Base-by-base conservation (phyloP, 192 early-diverging fungal genomes). In the Pilobolus umbonatus region DNA sequence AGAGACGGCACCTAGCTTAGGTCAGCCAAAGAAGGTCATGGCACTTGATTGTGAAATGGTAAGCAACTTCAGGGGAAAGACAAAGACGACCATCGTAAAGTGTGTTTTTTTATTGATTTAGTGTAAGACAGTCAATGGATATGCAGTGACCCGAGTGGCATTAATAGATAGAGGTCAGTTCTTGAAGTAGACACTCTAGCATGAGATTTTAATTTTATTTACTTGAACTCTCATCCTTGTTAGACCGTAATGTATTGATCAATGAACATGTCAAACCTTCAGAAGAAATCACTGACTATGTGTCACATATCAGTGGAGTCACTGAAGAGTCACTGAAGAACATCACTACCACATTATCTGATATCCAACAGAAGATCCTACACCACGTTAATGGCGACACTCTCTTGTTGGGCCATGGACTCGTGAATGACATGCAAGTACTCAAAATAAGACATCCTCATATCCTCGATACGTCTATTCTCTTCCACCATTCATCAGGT, bases 11-110 rank as follows among this genome's bases (percentile, higher is more conserved):
- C 61, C 54, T 5, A 48, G 53, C 15, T 6, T 29, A 32, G 21
- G 42, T 21, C 29, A 21, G 10, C 32, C 12, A 43, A 73, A 77
- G 48, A 59, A 25, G 6, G 43, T 82, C 40, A 30, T 81, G 3
- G 75, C 79, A 22, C 55, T 84, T 30, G 81, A 84, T 67, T 84
- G 81, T 67, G 81, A 84, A 67, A 84, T 84, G 80, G 79, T 80
- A 70, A 43, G 65, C 39, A 34, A 4, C 22, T 28, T 7, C 38
- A 9, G 35, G 17, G 15, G 2, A n/a, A 35, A 39, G 29, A 31
- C 4, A 30, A n/a, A 39, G 29, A 3, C 21, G 7, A 44, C 17
- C 35, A 9, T 4, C 17, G 1, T n/a, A 34, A 19, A 32, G 26
- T 46, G 26, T 11, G 12, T 8, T 22, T 43, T 32, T 17, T n/a